phyloP scores from a whole-genome alignment of 768 basidiomycete species.

The Artomyces pyxidatus region DNA sequence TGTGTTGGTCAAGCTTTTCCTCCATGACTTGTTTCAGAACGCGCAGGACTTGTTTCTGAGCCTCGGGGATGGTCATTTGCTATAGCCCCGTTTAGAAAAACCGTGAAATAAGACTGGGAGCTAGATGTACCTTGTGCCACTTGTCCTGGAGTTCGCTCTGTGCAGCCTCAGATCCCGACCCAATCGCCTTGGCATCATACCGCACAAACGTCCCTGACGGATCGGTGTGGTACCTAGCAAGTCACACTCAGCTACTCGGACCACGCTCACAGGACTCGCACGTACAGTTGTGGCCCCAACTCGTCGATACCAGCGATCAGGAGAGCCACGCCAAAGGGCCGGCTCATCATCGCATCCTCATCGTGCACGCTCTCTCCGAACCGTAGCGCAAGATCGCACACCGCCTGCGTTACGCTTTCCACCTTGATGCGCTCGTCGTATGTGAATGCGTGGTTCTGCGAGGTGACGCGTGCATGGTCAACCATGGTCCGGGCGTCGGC shows the following conservation, averaged over 20 bases:
- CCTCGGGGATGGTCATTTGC: constrained; percentile 89
- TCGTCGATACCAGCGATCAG: constrained; percentile 98
- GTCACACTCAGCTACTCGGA: not conserved
- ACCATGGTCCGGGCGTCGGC: constrained; percentile 99
- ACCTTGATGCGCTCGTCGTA: constrained; percentile 97
- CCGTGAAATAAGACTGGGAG: not conserved
- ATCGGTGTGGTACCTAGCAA: constrained; percentile 86
- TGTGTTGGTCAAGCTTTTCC: constrained; percentile 97
- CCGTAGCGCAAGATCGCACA: constrained; percentile 92
- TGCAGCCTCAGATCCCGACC: constrained; percentile 95
- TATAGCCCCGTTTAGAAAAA: constrained; percentile 26
- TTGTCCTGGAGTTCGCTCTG: constrained; percentile 96
- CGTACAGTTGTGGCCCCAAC: constrained; percentile 90
- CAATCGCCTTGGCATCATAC: constrained; percentile 97
- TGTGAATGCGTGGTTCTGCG: constrained; percentile 92
- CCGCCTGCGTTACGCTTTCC: constrained; percentile 96
- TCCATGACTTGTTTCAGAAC: constrained; percentile 99
- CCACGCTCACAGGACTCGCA: constrained; percentile 3
- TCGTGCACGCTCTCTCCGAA: constrained; percentile 99
- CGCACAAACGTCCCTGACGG: constrained; percentile 96
- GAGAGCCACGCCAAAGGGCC: constrained; percentile 96
- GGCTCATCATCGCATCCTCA: constrained; percentile 98
- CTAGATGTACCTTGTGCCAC: constrained; percentile 73
- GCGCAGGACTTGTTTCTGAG: constrained; percentile 75
- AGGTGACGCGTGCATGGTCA: constrained; percentile 96